Evolutionary conservation across 164 flowering plant species (phyloP), one percentile per base, ranked within the genome.

Genomic region (Vitis labrusca): DNA sequence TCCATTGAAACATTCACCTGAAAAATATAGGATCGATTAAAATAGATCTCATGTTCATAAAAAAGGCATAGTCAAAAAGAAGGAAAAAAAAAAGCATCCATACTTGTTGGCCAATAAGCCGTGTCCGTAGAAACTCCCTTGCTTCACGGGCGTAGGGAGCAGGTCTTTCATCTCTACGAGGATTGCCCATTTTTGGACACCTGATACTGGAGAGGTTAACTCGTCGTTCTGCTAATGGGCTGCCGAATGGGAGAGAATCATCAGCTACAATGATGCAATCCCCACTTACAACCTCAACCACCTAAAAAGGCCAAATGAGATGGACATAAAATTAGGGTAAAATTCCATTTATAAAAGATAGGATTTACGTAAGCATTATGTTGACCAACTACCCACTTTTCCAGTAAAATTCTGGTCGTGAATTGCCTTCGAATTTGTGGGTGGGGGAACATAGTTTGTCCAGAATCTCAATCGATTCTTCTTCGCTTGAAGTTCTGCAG

Each of bases 251-350:
- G 62, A 86, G 59, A 57, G 97, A 74, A 79, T 96, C 99, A 80
- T 93, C 98, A 56, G 99, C 99, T 13, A 96, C 94, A 77, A 93
- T 78, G 65, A 96, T 58, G 74, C 99, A 96, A 66, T 93, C 99
- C 27, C 97, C 99, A 80, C 98, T 93, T n/a, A 90, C 97, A 86
- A 93, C 95, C 81, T 96, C 99, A 62, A 96, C 93, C 11, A 95
- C 99, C 99, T 95, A 69, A 27, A 68, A 44, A 61, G 51, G 12
- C 5, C 12, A 77, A 3, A 63, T 17, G 10, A 27, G 62, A 19
- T 44, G 14, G 44, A 61, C 52, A 8, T 48, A 13, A 29, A 14
- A 2, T 15, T 10, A 17, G 5, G 30, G 37, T 23, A 48, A 59
- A 11, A 11, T 3, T 50, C 10, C 1, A 44, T 10, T 3, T 1